Evolutionary conservation across 257 asterid species (phyloP), one percentile per base, ranked within the genome.

Genomic region (Plantago major): DNA sequence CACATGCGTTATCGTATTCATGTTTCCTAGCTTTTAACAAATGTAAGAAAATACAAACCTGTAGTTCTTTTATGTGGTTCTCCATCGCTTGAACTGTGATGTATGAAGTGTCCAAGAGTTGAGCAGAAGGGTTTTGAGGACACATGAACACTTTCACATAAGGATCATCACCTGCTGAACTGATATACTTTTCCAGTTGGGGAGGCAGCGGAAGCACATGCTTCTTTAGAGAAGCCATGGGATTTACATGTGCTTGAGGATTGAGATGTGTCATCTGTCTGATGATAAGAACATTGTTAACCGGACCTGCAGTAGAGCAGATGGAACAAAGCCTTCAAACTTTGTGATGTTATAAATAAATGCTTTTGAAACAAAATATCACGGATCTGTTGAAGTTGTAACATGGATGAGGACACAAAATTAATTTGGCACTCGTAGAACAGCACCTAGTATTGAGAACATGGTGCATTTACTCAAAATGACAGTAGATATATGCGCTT

Each of bases 11-110:
- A n/a, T n/a, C n/a, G n/a, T n/a, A n/a, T n/a, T n/a, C n/a, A n/a
- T n/a, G n/a, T n/a, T n/a, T n/a, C n/a, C n/a, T n/a, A n/a, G n/a
- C n/a, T n/a, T n/a, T n/a, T n/a, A n/a, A 33, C 26, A 19, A 17
- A 19, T 51, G 15, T 18, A 51, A 2, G 16, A 18, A 11, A 58
- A 18, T 19, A 19, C 10, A 46, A 13, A 92, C 99, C 96, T 87
- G 89, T 42, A 84, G 79, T 74, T 86, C 95, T 81, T 73, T 68
- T 66, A 92, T 86, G 69, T 81, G 97, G 44, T 82, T 83, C 67
- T 80, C 88, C 88, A 86, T 84, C 33, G 89, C 62, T 60, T 76
- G 94, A 59, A 68, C 60, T 60, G 83, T 78, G 65, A 75, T 53
- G 50, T 83, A 83, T 40, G 79, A 67, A 53, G 81, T n/a, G 69